phyloP scores from a whole-genome alignment of 768 basidiomycete species.

The Pisolithus tinctorius region DNA sequence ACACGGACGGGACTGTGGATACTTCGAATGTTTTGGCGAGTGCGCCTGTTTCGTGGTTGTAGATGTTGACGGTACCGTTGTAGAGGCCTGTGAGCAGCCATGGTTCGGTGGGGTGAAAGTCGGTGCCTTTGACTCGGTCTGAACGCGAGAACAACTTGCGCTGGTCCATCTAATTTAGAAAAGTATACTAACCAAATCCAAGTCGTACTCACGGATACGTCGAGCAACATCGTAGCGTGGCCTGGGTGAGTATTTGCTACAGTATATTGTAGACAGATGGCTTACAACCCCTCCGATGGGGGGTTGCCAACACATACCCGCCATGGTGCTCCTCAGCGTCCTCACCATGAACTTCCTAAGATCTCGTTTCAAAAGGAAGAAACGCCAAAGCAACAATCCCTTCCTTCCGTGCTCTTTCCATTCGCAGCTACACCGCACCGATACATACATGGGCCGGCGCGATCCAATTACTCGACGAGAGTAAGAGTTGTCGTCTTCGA shows the following conservation, averaged over 20 bases:
- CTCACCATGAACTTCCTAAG: too few relatives aligned
- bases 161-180: conserved; percentile 21
- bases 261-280: conserved; percentile 2
- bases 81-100: conserved; percentile 90
- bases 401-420: conserved; percentile 7
- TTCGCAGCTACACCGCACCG: conserved; percentile 1
- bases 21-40: conserved; percentile 96
- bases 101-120: conserved; percentile 96
- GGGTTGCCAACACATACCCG: background rate
- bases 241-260: conserved; percentile 1
- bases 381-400: too few relatives aligned
- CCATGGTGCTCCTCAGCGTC: background rate
- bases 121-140: conserved; percentile 94
- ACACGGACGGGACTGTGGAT: conserved; percentile 94
- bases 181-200: background rate
- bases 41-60: conserved; percentile 90
- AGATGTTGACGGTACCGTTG: conserved; percentile 98
- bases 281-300: conserved; percentile 1
- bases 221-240: conserved; percentile 38
- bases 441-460: conserved; percentile 1
- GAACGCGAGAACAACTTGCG: conserved; percentile 88
- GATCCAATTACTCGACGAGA: conserved; percentile 3
- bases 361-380: too few relatives aligned
- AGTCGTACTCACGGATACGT: conserved; percentile 41
- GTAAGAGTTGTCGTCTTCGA: conserved; percentile 3